Percentiles rank a stretch among this genome's conserved stretches.
Evolutionary conservation across 2,329 filamentous ascomycete genomes (phyloP).

Genomic region (Exophiala sp.): DNA sequence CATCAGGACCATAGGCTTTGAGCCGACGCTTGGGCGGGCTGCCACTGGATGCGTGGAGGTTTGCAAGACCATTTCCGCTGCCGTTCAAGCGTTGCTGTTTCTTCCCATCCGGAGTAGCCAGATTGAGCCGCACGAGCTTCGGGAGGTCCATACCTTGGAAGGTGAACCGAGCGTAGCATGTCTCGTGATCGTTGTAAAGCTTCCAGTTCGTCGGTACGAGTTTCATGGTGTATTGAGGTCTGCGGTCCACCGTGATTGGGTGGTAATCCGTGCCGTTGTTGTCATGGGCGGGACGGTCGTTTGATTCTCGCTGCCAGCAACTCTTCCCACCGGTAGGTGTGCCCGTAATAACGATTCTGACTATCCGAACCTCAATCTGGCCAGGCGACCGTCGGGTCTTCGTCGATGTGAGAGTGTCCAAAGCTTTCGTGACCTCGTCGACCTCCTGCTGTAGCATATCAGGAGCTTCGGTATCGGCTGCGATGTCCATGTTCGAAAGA

Average conservation of each 20-base stretch:
- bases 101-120: slow-evolving; percentile 77
- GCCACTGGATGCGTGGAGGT: background rate
- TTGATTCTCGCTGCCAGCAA: too few species aligned
- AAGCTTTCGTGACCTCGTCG: slow-evolving; percentile 9
- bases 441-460: slow-evolving; percentile 7
- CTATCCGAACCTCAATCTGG: slow-evolving; percentile 13
- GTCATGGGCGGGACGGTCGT: background rate
- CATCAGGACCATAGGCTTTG: background rate
- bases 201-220: background rate
- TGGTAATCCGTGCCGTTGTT: background rate
- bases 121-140: slow-evolving; percentile 67
- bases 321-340: background rate
- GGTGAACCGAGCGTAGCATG: slow-evolving; percentile 14
- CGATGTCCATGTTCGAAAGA: slow-evolving; percentile 11
- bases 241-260: background rate
- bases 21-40: slow-evolving; percentile 6
- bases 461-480: background rate
- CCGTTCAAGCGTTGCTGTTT: background rate
- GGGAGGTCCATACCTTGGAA: slow-evolving; percentile 18
- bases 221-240: background rate
- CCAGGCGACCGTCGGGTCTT: background rate
- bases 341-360: background rate
- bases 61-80: too few species aligned
- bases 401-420: slow-evolving; percentile 1
- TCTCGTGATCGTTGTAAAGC: slow-evolving; percentile 8